Evolutionary conservation across 139 green algal genomes (phyloP).

Genomic region (Chlamydomonas sphaeroides): DNA sequence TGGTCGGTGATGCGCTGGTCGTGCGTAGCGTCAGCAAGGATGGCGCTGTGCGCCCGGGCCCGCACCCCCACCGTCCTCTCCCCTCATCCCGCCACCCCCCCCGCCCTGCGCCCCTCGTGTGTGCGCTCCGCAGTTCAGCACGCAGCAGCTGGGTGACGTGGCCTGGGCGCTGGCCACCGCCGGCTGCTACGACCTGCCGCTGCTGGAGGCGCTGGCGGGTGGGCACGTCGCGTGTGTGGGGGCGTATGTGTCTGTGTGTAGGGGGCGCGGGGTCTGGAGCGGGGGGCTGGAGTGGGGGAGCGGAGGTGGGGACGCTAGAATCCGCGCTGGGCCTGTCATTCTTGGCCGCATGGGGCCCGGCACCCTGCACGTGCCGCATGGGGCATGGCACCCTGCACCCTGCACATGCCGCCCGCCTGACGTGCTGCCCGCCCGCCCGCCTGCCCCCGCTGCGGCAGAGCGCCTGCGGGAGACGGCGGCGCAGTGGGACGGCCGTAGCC

Average conservation of each 20-base stretch:
- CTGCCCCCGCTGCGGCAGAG: not conserved
- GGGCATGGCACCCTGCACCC: too few relatives aligned
- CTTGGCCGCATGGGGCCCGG: too few relatives aligned
- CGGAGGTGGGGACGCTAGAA: not conserved
- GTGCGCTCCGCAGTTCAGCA: constrained; percentile 8
- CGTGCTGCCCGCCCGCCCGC: not conserved
- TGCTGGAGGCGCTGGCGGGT: constrained; percentile 38
- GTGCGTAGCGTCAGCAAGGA: too few relatives aligned
- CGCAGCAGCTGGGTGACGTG: constrained; percentile 27
- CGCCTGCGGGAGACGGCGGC: not conserved
- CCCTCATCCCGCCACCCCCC: too few relatives aligned
- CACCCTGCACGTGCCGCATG: too few relatives aligned
- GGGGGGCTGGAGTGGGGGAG: too few relatives aligned
- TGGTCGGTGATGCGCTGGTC: too few relatives aligned
- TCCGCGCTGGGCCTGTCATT: not conserved
- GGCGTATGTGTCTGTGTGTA: not conserved
- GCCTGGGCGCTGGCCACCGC: constrained; percentile 3
- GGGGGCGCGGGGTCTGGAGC: not conserved
- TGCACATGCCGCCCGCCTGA: not conserved
- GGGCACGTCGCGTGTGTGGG: not conserved
- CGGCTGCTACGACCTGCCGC: constrained; percentile 28
- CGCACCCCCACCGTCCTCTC: too few relatives aligned
- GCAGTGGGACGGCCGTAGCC: constrained; percentile 28
- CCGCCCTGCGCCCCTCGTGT: too few relatives aligned
- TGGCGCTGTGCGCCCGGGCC: too few relatives aligned